A percentile compares a stretch with the other conserved stretches of the same genome.
These are phyloP conservation scores for Solanum tarapatanum DNA, from an alignment of 257 asterid species.

Conservation along the genomic window DNA sequence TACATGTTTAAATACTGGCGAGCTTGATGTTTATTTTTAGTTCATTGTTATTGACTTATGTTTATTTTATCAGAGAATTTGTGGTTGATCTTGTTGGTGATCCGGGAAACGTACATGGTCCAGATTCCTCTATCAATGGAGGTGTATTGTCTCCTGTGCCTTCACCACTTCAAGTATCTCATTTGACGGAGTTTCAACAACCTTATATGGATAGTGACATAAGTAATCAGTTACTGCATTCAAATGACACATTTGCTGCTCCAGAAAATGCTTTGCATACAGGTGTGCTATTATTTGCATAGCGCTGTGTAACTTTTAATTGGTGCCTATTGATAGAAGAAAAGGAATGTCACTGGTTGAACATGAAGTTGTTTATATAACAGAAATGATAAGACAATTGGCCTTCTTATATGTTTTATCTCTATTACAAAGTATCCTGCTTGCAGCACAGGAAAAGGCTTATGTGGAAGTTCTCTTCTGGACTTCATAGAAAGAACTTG, in stretches of 20 bases:
- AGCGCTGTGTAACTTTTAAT: background rate
- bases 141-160: slow-evolving; percentile 52
- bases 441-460: background rate
- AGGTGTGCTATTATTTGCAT: slow-evolving; percentile 33
- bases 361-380: background rate
- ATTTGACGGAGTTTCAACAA: slow-evolving; percentile 55
- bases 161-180: slow-evolving; percentile 77
- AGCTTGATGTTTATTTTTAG: background rate
- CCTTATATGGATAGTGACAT: slow-evolving; percentile 24
- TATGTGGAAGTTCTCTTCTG: background rate
- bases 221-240: slow-evolving; percentile 27
- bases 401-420: background rate
- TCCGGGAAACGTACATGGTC: slow-evolving; percentile 73
- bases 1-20: background rate
- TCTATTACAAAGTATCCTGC: background rate
- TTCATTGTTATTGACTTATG: slow-evolving; percentile 4
- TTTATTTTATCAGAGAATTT: slow-evolving; percentile 56
- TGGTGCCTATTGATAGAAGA: background rate
- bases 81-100: slow-evolving; percentile 90
- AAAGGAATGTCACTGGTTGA: background rate
- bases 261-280: slow-evolving; percentile 21
- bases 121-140: slow-evolving; percentile 79
- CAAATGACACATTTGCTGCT: slow-evolving; percentile 20
- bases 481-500: background rate
- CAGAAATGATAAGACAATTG: background rate